Conservation (phyloP, 352 stramenopile genomes). For the Lagenidium sp. region DNA sequence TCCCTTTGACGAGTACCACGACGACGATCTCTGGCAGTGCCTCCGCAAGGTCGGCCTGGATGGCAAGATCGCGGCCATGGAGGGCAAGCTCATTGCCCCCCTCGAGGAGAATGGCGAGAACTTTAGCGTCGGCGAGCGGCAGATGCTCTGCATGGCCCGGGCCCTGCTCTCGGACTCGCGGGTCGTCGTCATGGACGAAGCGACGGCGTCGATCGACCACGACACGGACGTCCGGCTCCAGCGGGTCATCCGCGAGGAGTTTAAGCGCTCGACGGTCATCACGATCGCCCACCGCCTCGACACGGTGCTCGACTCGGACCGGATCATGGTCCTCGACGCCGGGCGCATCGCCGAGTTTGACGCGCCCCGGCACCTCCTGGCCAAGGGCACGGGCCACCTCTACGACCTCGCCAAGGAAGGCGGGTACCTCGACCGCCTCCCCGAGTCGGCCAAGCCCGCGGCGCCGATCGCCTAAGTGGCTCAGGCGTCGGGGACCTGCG, state of each 20-base stretch:
- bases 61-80: slow-evolving; percentile 54
- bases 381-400: slow-evolving; percentile 20
- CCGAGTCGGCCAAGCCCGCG: too few species aligned
- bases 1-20: slow-evolving; percentile 77
- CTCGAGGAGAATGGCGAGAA: slow-evolving; percentile 90
- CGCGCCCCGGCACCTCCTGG: slow-evolving; percentile 52
- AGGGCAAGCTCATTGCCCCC: slow-evolving; percentile 42
- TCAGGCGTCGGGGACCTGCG: too few species aligned
- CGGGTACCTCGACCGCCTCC: slow-evolving; percentile 30
- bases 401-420: slow-evolving; percentile 30
- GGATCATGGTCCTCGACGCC: slow-evolving; percentile 93
- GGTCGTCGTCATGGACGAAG: slow-evolving; percentile 84
- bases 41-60: slow-evolving; percentile 42
- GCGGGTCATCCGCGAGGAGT: slow-evolving; percentile 79
- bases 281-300: slow-evolving; percentile 96
- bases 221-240: slow-evolving; percentile 67
- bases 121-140: slow-evolving; percentile 91
- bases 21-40: slow-evolving; percentile 56
- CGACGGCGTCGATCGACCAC: slow-evolving; percentile 73
- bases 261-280: slow-evolving; percentile 91
- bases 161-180: slow-evolving; percentile 88
- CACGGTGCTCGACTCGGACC: slow-evolving; percentile 96
- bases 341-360: slow-evolving; percentile 86
- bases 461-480: too few species aligned
- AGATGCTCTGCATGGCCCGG: slow-evolving; percentile 95